These are phyloP conservation scores for Nicotiana paniculata DNA, from an alignment of 257 asterid species.

Conservation along the genomic window DNA sequence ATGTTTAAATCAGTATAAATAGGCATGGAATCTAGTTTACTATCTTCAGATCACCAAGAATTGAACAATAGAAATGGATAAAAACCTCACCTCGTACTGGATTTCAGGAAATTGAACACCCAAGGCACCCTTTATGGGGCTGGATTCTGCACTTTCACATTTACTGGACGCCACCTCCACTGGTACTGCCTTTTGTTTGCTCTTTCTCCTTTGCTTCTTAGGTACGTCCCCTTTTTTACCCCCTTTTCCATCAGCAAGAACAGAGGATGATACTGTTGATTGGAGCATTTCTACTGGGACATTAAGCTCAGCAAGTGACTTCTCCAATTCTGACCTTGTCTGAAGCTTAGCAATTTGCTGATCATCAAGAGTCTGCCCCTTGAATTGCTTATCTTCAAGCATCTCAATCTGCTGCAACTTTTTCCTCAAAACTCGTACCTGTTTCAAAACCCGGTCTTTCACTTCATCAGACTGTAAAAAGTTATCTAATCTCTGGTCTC, in stretches of 20 bases:
- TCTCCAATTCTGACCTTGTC: slow-evolving; percentile 55
- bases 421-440: slow-evolving; percentile 74
- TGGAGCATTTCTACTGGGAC: slow-evolving; percentile 47
- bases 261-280: slow-evolving; percentile 36
- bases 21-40: not conserved
- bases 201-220: slow-evolving; percentile 66
- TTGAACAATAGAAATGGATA: not conserved
- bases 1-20: not conserved
- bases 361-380: slow-evolving; percentile 70
- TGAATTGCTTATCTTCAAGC: slow-evolving; percentile 72
- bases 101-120: slow-evolving; percentile 34
- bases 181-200: slow-evolving; percentile 42
- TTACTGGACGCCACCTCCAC: slow-evolving; percentile 38
- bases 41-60: not conserved
- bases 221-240: slow-evolving; percentile 37
- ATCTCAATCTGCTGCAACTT: slow-evolving; percentile 96
- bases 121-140: slow-evolving; percentile 27
- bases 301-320: slow-evolving; percentile 75
- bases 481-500: slow-evolving; percentile 44
- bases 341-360: slow-evolving; percentile 84
- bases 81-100: slow-evolving; percentile 36
- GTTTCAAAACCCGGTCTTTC: slow-evolving; percentile 48
- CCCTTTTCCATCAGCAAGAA: slow-evolving; percentile 42
- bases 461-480: slow-evolving; percentile 54
- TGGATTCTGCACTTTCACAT: slow-evolving; percentile 30